Base-by-base conservation (phyloP, 192 early-diverging fungal species). In the Geosiphon pyriformis region DNA sequence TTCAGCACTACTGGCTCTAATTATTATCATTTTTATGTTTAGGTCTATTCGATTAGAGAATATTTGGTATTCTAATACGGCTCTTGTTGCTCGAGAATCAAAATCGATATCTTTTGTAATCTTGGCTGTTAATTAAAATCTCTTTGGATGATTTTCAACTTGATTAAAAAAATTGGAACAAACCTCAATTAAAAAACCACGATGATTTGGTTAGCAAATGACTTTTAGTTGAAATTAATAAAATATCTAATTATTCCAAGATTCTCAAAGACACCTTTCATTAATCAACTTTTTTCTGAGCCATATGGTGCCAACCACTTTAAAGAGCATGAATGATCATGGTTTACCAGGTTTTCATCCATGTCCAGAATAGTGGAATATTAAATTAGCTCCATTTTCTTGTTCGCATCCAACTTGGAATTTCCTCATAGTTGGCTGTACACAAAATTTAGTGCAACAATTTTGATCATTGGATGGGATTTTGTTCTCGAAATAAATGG, bases 41-140 rank as follows among this genome's bases (percentile, higher is more conserved):
- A 77, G 78, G 78, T 78, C 77, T 81, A 53, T 81, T 81, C 74
- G 80, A 81, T 76, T 78, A 81, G 75, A 76, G 65, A 64, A 73
- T 67, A 1, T 22, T 4, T 2, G 11, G 20, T 22, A 1, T 20
- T 11, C 2, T n/a, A 54, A 12, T 54, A 54, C 20, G 20, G 52
- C 15, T 42, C 6, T 42, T 42, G 15, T 42, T 42, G 6, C 6
- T 42, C 15, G 37, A 42, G 6, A 42, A 10, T 42, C 6, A 10
- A 10, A 42, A 10, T 42, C 15, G 7, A 42, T 42, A 10, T 10
- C 6, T 10, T 10, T 42, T 6, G 15, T 42, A 42, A 42, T 10
- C 15, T 6, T 42, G 37, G 6, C 37, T 15, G 37, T 15, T 15
- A 15, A 42, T 10, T 42, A 42, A 42, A 10, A 6, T 10, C 7